Conservation (phyloP, 23 red algal species). For the Cyanidiococcus yangmingshanensis region DNA sequence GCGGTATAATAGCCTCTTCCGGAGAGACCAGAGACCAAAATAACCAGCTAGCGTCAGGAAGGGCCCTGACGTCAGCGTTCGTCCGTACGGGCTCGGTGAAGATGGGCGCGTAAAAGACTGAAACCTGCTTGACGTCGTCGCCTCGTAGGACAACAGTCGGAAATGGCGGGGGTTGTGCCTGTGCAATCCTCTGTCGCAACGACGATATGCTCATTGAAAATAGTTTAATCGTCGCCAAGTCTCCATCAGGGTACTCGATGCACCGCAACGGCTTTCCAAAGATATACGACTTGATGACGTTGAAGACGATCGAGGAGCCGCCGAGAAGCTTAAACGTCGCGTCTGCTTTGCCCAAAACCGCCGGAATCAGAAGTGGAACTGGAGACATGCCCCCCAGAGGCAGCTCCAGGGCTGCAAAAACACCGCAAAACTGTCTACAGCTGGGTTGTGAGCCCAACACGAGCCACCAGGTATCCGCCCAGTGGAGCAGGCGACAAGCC, state of each 20-base stretch:
- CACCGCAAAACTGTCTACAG: no score
- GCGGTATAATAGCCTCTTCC: conserved; percentile 60
- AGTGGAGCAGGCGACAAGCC: no score
- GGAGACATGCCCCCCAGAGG: not conserved
- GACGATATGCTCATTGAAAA: conserved; percentile 46
- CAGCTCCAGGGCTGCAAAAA: not conserved
- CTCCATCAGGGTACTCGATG: conserved; percentile 84
- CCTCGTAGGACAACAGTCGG: conserved; percentile 54
- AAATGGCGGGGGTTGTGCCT: conserved; percentile 70
- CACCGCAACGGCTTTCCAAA: conserved; percentile 70
- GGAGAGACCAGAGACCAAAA: conserved; percentile 71
- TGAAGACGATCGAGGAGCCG: conserved; percentile 68
- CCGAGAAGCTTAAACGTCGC: conserved; percentile 75
- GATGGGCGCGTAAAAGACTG: conserved; percentile 64
- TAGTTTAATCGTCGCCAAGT: conserved; percentile 63
- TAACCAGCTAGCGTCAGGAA: conserved; percentile 71
- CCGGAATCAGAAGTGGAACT: conserved; percentile 34
- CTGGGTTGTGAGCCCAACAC: no score
- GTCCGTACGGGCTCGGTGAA: conserved; percentile 74
- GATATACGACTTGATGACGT: conserved; percentile 52
- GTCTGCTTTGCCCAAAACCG: conserved; percentile 81
- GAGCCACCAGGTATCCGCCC: no score
- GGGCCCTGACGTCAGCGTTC: conserved; percentile 58
- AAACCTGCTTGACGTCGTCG: conserved; percentile 71
- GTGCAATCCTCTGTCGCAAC: conserved; percentile 53